These are phyloP conservation scores for Sporisorium scitamineum DNA, from an alignment of 1,284 basidiomycete genomes.

Conservation along the genomic window DNA sequence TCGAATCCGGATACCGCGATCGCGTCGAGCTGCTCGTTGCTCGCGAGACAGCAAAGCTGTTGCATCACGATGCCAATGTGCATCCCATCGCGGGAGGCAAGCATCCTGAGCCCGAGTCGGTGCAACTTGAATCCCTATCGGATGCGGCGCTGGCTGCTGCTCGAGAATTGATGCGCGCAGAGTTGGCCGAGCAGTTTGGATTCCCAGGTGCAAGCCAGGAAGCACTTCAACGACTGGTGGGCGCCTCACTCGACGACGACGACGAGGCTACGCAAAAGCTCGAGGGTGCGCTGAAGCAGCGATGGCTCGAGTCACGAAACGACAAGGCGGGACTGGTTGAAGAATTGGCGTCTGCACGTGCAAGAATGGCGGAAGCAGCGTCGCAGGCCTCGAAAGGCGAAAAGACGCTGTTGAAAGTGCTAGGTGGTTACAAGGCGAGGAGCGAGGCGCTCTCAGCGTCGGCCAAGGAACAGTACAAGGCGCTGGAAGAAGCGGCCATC, in stretches of 20 bases:
- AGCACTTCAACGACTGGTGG: slow-evolving; percentile 74
- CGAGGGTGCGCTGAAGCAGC: slow-evolving; percentile 72
- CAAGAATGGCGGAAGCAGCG: slow-evolving; percentile 85
- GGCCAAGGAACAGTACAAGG: slow-evolving; percentile 36
- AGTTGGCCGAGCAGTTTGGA: slow-evolving; percentile 83
- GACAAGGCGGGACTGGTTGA: slow-evolving; percentile 76
- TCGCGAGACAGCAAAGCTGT: slow-evolving; percentile 80
- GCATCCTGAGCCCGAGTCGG: slow-evolving; percentile 79
- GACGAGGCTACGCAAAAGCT: slow-evolving; percentile 70
- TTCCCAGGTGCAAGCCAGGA: slow-evolving; percentile 84
- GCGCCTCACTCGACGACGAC: slow-evolving; percentile 70
- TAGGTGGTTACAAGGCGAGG: slow-evolving; percentile 90
- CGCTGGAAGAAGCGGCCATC: slow-evolving; percentile 46
- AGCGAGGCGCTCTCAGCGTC: slow-evolving; percentile 77
- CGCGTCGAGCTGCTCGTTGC: slow-evolving; percentile 79
- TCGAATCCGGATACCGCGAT: slow-evolving; percentile 50
- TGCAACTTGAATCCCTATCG: slow-evolving; percentile 80
- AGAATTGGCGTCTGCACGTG: slow-evolving; percentile 76
- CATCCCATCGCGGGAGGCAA: slow-evolving; percentile 88
- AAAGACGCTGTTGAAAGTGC: slow-evolving; percentile 86
- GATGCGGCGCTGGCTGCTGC: slow-evolving; percentile 84
- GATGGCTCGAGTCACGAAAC: slow-evolving; percentile 72
- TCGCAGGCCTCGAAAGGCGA: slow-evolving; percentile 85
- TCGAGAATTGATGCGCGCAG: slow-evolving; percentile 79
- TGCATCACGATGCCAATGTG: slow-evolving; percentile 88